These are phyloP conservation scores for Parastagonospora nodorum DNA, from an alignment of 2,329 filamentous ascomycete species.

Conservation along the genomic window DNA sequence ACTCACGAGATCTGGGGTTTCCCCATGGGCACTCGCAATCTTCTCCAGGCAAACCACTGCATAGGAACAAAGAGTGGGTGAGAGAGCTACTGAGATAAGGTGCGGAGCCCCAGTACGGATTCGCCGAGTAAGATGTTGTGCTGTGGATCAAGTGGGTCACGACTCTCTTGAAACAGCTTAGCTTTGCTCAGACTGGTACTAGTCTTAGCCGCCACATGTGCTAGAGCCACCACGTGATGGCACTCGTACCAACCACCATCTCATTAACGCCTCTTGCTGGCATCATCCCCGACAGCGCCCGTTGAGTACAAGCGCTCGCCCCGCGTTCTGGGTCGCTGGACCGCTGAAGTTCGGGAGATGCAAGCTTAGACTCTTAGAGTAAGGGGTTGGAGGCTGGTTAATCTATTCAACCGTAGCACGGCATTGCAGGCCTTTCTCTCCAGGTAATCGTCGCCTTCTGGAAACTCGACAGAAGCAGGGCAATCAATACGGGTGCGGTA, in stretches of 20 bases:
- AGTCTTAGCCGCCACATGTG: not conserved
- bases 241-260: not conserved
- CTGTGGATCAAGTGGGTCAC: not conserved
- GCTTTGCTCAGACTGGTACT: too few relatives aligned
- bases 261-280: not conserved
- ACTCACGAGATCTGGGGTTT: not conserved
- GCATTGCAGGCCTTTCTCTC: not conserved
- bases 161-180: not conserved
- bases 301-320: slow-evolving; percentile 5
- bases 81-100: not conserved
- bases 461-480: slow-evolving; percentile 11
- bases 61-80: not conserved
- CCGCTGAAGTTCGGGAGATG: not conserved
- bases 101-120: not conserved
- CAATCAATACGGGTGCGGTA: slow-evolving; percentile 1
- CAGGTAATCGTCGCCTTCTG: slow-evolving; percentile 13
- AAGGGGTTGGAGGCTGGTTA: slow-evolving; percentile 19
- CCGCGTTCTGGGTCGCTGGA: slow-evolving; percentile 11
- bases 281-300: not conserved
- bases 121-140: not conserved
- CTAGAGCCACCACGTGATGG: not conserved
- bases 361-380: slow-evolving; percentile 17
- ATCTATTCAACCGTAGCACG: slow-evolving; percentile 24
- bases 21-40: not conserved
- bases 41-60: not conserved